These are phyloP conservation scores for Rhodotorula babjevae DNA, from an alignment of 768 basidiomycete species.

Conservation along the genomic window DNA sequence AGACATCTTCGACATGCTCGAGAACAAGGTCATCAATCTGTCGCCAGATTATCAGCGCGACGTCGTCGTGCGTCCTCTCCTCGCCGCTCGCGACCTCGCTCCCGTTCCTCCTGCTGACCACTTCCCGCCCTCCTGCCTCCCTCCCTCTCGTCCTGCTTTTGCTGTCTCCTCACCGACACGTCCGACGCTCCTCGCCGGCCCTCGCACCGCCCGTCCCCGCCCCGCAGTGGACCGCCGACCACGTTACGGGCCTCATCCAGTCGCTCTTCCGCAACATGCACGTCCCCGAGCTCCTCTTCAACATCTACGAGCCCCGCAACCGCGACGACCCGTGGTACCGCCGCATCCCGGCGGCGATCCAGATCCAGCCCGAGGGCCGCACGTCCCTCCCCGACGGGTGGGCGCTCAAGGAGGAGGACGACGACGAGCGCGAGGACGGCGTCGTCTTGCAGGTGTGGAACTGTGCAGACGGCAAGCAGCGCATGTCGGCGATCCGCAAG, in stretches of 20 bases:
- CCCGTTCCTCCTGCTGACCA: too few species aligned
- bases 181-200: not conserved
- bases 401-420: not conserved
- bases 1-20: slow-evolving; percentile 14
- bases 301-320: slow-evolving; percentile 3
- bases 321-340: not conserved
- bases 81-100: not conserved
- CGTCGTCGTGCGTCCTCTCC: slow-evolving; percentile 3
- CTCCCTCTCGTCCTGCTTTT: too few species aligned
- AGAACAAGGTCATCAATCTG: slow-evolving; percentile 11
- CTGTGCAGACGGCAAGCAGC: slow-evolving; percentile 28
- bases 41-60: slow-evolving; percentile 22
- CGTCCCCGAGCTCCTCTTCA: slow-evolving; percentile 31
- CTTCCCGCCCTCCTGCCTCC: too few species aligned
- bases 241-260: not conserved
- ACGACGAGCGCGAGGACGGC: not conserved
- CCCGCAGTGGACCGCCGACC: slow-evolving; percentile 3
- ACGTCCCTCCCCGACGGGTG: not conserved
- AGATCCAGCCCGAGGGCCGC: not conserved
- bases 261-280: slow-evolving; percentile 24
- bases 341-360: not conserved
- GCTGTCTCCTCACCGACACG: not conserved
- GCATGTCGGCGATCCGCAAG: slow-evolving; percentile 10
- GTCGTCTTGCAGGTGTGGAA: slow-evolving; percentile 11
- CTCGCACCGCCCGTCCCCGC: not conserved